phyloP scores from a whole-genome alignment of 1,284 basidiomycete species.

The Hypsizygus ulmarius region DNA sequence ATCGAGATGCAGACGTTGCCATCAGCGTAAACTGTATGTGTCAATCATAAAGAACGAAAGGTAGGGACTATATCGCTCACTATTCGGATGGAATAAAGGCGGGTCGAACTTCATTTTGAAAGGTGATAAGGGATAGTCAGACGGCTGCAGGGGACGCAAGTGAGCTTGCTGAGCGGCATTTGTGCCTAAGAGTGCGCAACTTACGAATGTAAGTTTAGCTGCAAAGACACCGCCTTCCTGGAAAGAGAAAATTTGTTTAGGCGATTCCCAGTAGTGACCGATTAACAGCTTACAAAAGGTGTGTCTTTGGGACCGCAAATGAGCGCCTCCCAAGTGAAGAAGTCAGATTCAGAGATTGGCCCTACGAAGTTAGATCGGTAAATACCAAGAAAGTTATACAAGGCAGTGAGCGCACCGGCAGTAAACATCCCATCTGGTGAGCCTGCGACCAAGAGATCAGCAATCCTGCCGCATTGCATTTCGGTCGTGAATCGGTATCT shows the following conservation, averaged over 20 bases:
- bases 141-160: constrained; percentile 51
- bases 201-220: constrained; percentile 88
- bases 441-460: constrained; percentile 41
- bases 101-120: constrained; percentile 99
- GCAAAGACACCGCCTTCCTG: constrained; percentile 97
- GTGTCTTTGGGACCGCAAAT: constrained; percentile 97
- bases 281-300: constrained; percentile 71
- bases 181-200: constrained; percentile 33
- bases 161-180: constrained; percentile 7
- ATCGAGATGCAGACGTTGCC: constrained; percentile 99
- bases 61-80: constrained; percentile 46
- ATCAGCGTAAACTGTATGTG: constrained; percentile 77
- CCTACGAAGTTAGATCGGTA: constrained; percentile 42
- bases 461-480: constrained; percentile 2
- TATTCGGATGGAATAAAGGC: constrained; percentile 96
- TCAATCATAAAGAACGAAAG: constrained; percentile 3
- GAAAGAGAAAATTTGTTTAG: constrained; percentile 8
- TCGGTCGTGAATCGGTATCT: constrained; percentile 28
- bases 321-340: constrained; percentile 98
- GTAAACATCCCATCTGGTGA: constrained; percentile 93
- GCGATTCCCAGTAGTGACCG: constrained; percentile 2
- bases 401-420: constrained; percentile 54
- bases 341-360: constrained; percentile 91
- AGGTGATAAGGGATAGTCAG: constrained; percentile 91
- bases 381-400: constrained; percentile 7